phyloP scores from a whole-genome alignment of 129 eudicot genomes.

The Glebionis coronaria region DNA sequence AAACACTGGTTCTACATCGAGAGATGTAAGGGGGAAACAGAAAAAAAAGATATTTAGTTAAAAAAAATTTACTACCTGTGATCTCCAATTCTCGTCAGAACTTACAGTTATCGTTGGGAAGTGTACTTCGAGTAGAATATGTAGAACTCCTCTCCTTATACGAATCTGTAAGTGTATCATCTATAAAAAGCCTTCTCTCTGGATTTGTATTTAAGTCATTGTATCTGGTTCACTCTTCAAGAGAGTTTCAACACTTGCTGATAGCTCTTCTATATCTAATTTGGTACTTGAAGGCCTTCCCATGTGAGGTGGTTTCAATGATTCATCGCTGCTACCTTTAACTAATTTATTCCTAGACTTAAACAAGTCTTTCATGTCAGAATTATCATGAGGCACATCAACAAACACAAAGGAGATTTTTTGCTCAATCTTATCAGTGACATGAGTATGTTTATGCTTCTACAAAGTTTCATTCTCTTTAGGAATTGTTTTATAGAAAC shows the following conservation, averaged over 20 bases:
- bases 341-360: slow-evolving; percentile 48
- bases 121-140: slow-evolving; percentile 24
- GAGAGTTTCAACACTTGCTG: slow-evolving; percentile 33
- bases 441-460: slow-evolving; percentile 39
- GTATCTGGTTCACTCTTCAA: slow-evolving; percentile 22
- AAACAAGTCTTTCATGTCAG: slow-evolving; percentile 37
- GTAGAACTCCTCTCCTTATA: slow-evolving; percentile 41
- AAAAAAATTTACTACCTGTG: not conserved
- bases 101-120: slow-evolving; percentile 15
- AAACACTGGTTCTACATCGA: too few relatives aligned
- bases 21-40: not conserved
- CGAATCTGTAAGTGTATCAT: slow-evolving; percentile 42
- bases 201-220: slow-evolving; percentile 18
- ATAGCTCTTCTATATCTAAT: slow-evolving; percentile 37
- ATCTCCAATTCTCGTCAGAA: not conserved
- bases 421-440: slow-evolving; percentile 31
- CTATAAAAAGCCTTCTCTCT: slow-evolving; percentile 41
- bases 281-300: slow-evolving; percentile 40
- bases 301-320: slow-evolving; percentile 37
- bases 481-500: slow-evolving; percentile 9
- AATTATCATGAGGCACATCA: not conserved
- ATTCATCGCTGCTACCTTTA: slow-evolving; percentile 4
- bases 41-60: not conserved
- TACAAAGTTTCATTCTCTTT: slow-evolving; percentile 33
- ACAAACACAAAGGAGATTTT: slow-evolving; percentile 14